Evolutionary conservation across 148 eudicot genomes (phyloP).

Genomic region (Camellia granthamiana): DNA sequence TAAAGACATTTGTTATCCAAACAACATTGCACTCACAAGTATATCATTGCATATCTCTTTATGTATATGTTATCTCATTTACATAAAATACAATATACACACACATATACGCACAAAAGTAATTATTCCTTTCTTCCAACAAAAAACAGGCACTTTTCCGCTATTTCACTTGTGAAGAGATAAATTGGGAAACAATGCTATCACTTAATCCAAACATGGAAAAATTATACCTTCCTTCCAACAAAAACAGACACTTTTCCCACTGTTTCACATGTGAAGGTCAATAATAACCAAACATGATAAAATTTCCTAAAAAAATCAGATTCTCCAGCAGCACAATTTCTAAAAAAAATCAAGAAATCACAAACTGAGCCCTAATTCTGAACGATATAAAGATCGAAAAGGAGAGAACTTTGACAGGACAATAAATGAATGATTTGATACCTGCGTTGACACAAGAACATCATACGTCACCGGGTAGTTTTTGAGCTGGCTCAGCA

Average conservation of each 20-base stretch:
- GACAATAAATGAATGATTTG: neutral
- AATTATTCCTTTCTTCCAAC: neutral
- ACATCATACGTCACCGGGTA: constrained; percentile 25
- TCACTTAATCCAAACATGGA: no score
- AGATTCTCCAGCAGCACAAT: neutral
- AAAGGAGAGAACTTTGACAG: neutral
- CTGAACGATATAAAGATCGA: neutral
- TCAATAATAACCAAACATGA: neutral
- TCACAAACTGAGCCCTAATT: neutral
- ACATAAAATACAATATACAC: no score
- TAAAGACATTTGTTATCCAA: no score
- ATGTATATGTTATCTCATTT: no score
- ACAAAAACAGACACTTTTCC: no score
- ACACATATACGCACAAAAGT: neutral
- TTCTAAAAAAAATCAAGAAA: neutral
- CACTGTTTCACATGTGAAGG: no score
- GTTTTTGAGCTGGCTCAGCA: constrained; percentile 18
- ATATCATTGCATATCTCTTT: no score
- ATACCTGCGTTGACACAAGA: constrained; percentile 29
- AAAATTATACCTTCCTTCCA: no score
- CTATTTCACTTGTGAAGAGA: no score
- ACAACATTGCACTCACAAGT: no score
- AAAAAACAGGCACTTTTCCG: no score
- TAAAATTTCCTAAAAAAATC: neutral
- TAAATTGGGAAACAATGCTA: no score